Percentiles rank a stretch among this genome's conserved stretches.
Conservation (phyloP, 768 basidiomycete genomes). For the Leccinum disarticulatum region DNA sequence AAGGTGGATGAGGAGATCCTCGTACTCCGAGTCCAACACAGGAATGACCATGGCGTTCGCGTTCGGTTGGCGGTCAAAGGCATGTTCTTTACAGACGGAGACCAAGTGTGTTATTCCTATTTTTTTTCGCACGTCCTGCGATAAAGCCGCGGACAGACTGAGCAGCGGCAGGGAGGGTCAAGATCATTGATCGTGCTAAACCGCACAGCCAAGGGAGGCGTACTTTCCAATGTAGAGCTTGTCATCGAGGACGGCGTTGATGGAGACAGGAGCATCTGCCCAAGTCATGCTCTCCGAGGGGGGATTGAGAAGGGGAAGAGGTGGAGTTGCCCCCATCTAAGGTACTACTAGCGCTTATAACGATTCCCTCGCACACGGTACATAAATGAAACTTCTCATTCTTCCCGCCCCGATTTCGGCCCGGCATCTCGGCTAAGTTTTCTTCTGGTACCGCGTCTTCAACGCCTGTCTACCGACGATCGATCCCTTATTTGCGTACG, state of each 20-base stretch:
- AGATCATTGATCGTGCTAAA: background rate
- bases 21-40: constrained; percentile 49
- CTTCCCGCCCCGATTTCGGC: background rate
- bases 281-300: constrained; percentile 26
- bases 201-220: constrained; percentile 4
- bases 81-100: constrained; percentile 57
- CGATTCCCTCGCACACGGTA: constrained; percentile 9
- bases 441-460: no score
- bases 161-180: background rate
- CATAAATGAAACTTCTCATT: background rate
- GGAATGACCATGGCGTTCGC: constrained; percentile 36
- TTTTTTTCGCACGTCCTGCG: constrained; percentile 27
- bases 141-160: constrained; percentile 36
- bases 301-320: constrained; percentile 2
- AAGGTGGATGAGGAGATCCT: constrained; percentile 64
- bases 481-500: background rate
- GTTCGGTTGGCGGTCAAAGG: constrained; percentile 40
- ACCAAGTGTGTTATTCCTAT: constrained; percentile 55
- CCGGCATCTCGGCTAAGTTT: no score
- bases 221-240: constrained; percentile 39
- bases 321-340: constrained; percentile 12
- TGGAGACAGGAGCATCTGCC: constrained; percentile 27
- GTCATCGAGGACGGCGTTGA: constrained; percentile 30
- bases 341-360: constrained; percentile 16
- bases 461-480: no score